Conservation (phyloP, 2,329 filamentous ascomycete species). For the Endocalyx cinctus region DNA sequence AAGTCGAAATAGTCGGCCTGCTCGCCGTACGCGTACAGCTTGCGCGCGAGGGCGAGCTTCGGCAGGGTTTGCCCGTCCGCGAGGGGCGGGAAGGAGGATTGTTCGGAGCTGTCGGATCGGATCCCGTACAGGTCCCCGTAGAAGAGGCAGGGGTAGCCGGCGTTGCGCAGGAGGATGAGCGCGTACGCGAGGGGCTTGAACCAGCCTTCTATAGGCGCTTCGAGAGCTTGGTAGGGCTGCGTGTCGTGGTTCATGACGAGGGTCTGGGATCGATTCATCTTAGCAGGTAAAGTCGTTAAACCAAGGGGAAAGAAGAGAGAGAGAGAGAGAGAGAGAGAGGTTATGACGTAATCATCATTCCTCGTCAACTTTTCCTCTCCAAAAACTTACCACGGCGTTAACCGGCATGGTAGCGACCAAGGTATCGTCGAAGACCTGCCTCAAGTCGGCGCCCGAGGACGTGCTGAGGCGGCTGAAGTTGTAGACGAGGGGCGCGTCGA, state of each 20-base stretch:
- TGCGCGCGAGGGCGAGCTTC: conserved; percentile 56
- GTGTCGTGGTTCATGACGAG: conserved; percentile 73
- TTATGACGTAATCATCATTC: too few species aligned
- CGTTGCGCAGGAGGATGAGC: conserved; percentile 59
- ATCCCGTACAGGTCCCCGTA: conserved; percentile 69
- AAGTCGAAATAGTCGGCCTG: conserved; percentile 61
- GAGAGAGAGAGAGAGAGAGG: too few species aligned
- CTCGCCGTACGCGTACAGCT: conserved; percentile 61
- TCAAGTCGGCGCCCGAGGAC: conserved; percentile 52
- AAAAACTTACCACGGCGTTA: conserved; percentile 28
- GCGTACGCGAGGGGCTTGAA: conserved; percentile 71
- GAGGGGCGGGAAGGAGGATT: conserved; percentile 43
- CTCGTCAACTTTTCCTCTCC: too few species aligned
- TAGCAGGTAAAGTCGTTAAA: not conserved
- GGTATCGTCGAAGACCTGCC: conserved; percentile 58
- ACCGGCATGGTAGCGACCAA: conserved; percentile 42
- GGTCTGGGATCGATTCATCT: conserved; percentile 31
- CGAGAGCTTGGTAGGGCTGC: conserved; percentile 33
- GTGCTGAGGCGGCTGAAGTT: conserved; percentile 60
- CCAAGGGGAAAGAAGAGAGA: too few species aligned
- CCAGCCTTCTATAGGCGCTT: conserved; percentile 57
- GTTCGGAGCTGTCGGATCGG: too few species aligned
- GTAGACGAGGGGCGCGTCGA: conserved; percentile 65
- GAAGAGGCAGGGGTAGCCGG: conserved; percentile 64
- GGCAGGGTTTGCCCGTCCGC: conserved; percentile 49